Base-by-base conservation (phyloP, 768 basidiomycete genomes). In the Agaricus sinodeliciosus region DNA sequence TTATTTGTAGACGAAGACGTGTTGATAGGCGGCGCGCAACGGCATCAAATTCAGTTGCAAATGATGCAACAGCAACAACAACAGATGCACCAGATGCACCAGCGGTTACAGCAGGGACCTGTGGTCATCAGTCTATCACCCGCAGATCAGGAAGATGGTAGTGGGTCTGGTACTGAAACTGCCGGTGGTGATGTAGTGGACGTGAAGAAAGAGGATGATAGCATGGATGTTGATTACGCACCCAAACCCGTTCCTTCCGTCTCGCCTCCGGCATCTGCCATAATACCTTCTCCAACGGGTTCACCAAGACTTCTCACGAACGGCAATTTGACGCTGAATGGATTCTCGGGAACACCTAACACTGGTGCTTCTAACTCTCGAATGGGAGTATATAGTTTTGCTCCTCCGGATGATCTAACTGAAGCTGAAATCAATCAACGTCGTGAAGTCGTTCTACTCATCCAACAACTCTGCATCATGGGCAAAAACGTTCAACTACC, bases 401-500 rank as follows among this genome's bases (percentile, higher is more conserved):
- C 77, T 2, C 79, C 83, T 35, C 73, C 78, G 6, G 80, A 79
- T 49, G 69, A 77, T 46, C 71, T 83, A 39, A 69, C 75, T n/a
- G 78, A 77, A 45, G 73, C 71, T 18, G 83, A 84, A 34, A 67
- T 81, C 48, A 67, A 63, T 27, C 75, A 80, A 34, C 81, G 85
- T 56, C 79, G 81, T 31, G 88, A 94, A 60, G 87, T 94, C 25
- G 79, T 98, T 43, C 69, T 87, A 41, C 84, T 99, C 57, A 75
- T 99, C 43, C 93, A 96, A 61, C 93, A 97, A 59, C 80, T 97
- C 8, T 90, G 90, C 62, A 77, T 85, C 52, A 94, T 99, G 90
- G 94, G 90, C 55, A 99, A 98, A 77, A 94, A 93, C 63, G 87
- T 97, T 8, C 95, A 97, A 65, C 76, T 96, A 15, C 85, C 88